A percentile compares a stretch with the other conserved stretches of the same genome.
Conservation (phyloP, 768 basidiomycete species). For the Trametes cingulata region DNA sequence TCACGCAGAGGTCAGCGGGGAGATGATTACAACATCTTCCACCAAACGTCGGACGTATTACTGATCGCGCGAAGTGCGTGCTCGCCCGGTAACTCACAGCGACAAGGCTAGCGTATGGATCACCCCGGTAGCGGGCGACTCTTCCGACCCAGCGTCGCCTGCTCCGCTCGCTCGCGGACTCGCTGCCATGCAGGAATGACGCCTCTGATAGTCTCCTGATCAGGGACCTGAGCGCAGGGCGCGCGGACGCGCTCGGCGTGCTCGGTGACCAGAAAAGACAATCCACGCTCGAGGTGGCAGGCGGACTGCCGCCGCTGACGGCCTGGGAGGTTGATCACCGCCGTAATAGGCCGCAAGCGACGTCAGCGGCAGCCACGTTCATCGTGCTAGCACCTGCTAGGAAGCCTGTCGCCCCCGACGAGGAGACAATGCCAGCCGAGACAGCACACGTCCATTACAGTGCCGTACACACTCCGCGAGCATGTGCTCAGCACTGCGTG, state of each 20-base stretch:
- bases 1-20: no score
- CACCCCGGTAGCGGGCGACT: not conserved
- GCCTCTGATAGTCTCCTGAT: not conserved
- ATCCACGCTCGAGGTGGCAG: not conserved
- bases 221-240: not conserved
- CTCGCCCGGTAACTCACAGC: not conserved
- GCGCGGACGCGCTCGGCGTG: not conserved
- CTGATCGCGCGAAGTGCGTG: no score
- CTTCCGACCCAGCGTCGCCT: not conserved
- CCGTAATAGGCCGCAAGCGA: not conserved
- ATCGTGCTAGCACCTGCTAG: not conserved
- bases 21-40: no score
- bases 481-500: not conserved
- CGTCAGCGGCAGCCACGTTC: not conserved
- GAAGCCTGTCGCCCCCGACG: not conserved
- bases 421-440: not conserved
- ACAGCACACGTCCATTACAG: not conserved
- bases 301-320: not conserved
- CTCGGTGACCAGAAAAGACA: not conserved
- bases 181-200: not conserved
- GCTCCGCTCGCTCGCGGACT: not conserved
- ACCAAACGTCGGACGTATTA: no score
- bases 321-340: not conserved
- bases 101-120: not conserved
- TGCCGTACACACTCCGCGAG: slow-evolving; percentile 11